Conservation (phyloP, 805 yeast species). For the Starmerella powellii region DNA sequence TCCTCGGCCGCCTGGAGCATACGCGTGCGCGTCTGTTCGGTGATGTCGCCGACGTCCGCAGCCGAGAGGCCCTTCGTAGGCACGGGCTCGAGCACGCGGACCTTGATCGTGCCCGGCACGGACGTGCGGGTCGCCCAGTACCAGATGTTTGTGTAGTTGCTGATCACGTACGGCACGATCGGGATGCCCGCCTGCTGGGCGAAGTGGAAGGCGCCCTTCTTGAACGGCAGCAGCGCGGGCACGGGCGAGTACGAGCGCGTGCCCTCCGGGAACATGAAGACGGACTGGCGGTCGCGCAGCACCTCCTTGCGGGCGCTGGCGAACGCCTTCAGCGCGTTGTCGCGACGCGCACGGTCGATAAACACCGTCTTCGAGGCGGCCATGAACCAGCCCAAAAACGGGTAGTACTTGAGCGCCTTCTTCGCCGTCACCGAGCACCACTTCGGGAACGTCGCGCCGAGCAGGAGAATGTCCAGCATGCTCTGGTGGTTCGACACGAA, state of each 20-base stretch:
- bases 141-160: constrained; percentile 70
- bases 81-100: constrained; percentile 74
- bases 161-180: constrained; percentile 73
- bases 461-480: constrained; percentile 66
- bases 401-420: constrained; percentile 67
- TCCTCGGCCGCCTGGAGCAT: constrained; percentile 38
- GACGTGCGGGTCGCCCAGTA: constrained; percentile 51
- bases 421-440: constrained; percentile 90
- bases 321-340: constrained; percentile 63
- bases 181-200: constrained; percentile 91
- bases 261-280: constrained; percentile 95
- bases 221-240: constrained; percentile 71
- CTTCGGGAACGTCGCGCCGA: constrained; percentile 76
- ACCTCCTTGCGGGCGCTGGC: constrained; percentile 54
- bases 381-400: constrained; percentile 97
- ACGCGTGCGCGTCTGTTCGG: constrained; percentile 41
- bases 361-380: constrained; percentile 78
- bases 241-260: constrained; percentile 70
- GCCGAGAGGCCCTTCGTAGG: constrained; percentile 55
- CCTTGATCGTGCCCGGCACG: constrained; percentile 58
- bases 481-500: constrained; percentile 84
- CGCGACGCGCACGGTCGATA: constrained; percentile 68
- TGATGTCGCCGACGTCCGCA: constrained; percentile 56
- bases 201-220: constrained; percentile 95
- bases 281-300: constrained; percentile 52